Evolutionary conservation across 257 asterid genomes (phyloP).

Genomic region (Plectranthus barbatus): DNA sequence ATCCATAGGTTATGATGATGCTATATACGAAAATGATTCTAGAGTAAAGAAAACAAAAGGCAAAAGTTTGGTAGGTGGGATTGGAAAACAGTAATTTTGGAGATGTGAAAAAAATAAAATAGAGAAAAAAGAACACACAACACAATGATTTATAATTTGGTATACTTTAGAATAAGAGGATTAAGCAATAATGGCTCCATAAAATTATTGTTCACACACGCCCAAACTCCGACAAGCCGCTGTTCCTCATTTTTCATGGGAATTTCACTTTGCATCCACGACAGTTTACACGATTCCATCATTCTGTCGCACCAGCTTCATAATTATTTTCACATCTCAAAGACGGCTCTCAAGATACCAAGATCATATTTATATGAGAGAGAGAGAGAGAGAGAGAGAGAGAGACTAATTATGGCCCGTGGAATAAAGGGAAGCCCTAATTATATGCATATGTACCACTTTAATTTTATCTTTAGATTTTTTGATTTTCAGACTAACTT

Average conservation of each 20-base stretch:
- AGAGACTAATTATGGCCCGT: not conserved
- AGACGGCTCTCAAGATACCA: not conserved
- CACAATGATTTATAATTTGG: constrained; percentile 8
- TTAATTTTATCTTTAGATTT: not conserved
- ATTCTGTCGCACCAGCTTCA: constrained; percentile 8
- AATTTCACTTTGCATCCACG: not conserved
- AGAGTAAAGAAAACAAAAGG: too few species aligned
- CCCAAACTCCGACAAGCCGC: constrained; percentile 3
- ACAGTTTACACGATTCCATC: not conserved
- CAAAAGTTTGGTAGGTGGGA: not conserved
- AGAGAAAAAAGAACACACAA: too few species aligned
- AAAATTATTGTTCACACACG: constrained; percentile 13
- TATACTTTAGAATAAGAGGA: constrained; percentile 6
- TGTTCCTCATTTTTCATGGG: not conserved
- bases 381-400: not conserved
- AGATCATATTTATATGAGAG: not conserved
- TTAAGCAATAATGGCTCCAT: constrained; percentile 6
- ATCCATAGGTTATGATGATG: not conserved
- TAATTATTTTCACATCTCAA: not conserved
- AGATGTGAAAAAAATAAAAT: not conserved
- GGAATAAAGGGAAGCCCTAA: not conserved
- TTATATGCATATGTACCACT: too few species aligned
- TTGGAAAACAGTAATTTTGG: not conserved
- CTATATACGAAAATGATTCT: not conserved
- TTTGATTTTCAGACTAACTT: not conserved